Percentiles rank a stretch among this genome's conserved stretches.
Evolutionary conservation across 2,329 filamentous ascomycete genomes (phyloP).

Genomic region (Cladosporium sp.): DNA sequence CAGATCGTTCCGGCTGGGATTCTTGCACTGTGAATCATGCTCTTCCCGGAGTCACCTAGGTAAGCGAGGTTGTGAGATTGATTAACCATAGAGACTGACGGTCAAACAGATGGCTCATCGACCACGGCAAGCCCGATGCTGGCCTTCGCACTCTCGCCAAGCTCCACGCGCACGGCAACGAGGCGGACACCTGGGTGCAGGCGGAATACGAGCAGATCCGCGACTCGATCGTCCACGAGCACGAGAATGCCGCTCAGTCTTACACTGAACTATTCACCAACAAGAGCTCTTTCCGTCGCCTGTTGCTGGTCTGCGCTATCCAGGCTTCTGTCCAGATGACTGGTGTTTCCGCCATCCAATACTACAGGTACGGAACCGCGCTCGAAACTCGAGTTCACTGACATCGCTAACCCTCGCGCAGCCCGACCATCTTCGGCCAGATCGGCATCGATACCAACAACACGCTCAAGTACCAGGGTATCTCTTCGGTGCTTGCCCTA

Average conservation of each 20-base stretch:
- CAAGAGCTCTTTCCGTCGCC: constrained; percentile 61
- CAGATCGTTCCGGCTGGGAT: constrained; percentile 64
- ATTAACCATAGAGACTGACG: neutral
- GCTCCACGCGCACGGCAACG: constrained; percentile 63
- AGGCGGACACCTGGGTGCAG: constrained; percentile 61
- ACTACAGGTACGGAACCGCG: constrained; percentile 37
- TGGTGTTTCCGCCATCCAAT: constrained; percentile 67
- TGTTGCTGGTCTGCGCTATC: constrained; percentile 62
- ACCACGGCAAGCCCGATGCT: constrained; percentile 58
- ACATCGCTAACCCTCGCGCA: no score
- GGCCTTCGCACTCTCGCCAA: constrained; percentile 61
- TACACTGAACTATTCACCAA: constrained; percentile 63
- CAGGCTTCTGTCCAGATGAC: constrained; percentile 73
- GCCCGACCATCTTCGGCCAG: constrained; percentile 52
- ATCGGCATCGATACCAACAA: constrained; percentile 61
- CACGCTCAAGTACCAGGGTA: constrained; percentile 69
- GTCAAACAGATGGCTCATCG: constrained; percentile 58
- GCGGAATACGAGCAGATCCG: constrained; percentile 69
- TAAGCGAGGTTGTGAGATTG: neutral
- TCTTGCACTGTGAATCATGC: constrained; percentile 57
- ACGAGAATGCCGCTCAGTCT: constrained; percentile 61
- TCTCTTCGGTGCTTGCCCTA: constrained; percentile 64
- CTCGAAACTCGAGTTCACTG: neutral
- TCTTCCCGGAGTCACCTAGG: constrained; percentile 59
- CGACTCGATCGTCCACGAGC: constrained; percentile 58